phyloP scores from a whole-genome alignment of 2,329 filamentous ascomycete genomes.

The Xylariales sp. region DNA sequence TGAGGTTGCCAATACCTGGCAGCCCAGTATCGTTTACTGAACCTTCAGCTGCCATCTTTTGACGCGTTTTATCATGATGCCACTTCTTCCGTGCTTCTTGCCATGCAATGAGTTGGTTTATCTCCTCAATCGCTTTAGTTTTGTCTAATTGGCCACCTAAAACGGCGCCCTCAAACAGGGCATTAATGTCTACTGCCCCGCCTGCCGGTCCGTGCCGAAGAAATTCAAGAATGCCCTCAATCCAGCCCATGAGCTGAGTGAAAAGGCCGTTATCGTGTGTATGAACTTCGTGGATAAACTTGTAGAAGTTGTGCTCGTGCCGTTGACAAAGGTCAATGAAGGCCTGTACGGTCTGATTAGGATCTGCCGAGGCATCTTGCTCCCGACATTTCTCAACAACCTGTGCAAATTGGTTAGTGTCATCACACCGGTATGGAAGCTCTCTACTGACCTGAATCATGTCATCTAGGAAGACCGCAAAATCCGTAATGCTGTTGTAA shows the following conservation, averaged over 20 bases:
- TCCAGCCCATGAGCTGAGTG: slow-evolving; percentile 95
- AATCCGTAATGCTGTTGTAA: slow-evolving; percentile 96
- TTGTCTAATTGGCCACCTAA: slow-evolving; percentile 76
- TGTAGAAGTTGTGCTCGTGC: slow-evolving; percentile 98
- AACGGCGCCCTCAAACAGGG: slow-evolving; percentile 84
- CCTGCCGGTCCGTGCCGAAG: slow-evolving; percentile 86
- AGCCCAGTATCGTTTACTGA: slow-evolving; percentile 61
- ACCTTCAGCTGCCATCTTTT: slow-evolving; percentile 96
- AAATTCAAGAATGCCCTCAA: slow-evolving; percentile 95
- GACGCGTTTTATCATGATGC: slow-evolving; percentile 96
- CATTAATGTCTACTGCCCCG: slow-evolving; percentile 93
- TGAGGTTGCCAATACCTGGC: slow-evolving; percentile 71
- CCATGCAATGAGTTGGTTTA: slow-evolving; percentile 89
- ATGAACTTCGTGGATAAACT: slow-evolving; percentile 98
- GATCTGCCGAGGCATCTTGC: slow-evolving; percentile 89
- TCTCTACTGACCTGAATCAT: slow-evolving; percentile 76
- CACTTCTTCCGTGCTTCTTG: slow-evolving; percentile 96
- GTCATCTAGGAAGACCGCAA: slow-evolving; percentile 92
- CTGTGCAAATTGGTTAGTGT: slow-evolving; percentile 49
- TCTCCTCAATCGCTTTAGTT: slow-evolving; percentile 78
- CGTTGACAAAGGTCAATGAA: slow-evolving; percentile 97
- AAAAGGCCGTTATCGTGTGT: slow-evolving; percentile 97
- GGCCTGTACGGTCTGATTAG: slow-evolving; percentile 96
- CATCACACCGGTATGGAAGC: not conserved
- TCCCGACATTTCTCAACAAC: slow-evolving; percentile 74